Evolutionary conservation across 1,284 basidiomycete species (phyloP).

Genomic region (Neolentinus lepideus): DNA sequence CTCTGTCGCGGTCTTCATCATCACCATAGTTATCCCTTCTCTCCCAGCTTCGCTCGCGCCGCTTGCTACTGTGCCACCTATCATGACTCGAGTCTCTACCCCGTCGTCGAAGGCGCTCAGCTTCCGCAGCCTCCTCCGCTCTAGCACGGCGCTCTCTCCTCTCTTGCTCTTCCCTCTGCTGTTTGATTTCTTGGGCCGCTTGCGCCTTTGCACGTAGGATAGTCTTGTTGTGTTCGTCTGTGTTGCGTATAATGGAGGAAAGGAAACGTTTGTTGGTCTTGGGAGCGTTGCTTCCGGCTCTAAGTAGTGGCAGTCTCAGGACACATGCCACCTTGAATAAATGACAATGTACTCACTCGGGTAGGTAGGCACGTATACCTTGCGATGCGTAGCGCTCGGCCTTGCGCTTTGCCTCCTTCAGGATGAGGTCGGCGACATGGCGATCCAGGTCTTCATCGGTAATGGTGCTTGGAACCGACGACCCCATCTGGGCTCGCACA

Average conservation of each 20-base stretch:
- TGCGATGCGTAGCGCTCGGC: conserved; percentile 64
- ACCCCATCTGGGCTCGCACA: conserved; percentile 75
- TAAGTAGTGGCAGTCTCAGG: conserved; percentile 25
- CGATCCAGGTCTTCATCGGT: conserved; percentile 82
- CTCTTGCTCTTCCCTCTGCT: conserved; percentile 56
- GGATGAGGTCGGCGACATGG: conserved; percentile 82
- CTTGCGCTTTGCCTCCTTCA: conserved; percentile 87
- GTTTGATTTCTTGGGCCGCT: conserved; percentile 66
- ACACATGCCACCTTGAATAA: conserved; percentile 7
- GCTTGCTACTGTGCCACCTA: conserved; percentile 18
- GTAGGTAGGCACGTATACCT: conserved; percentile 65
- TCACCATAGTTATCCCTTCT: conserved; percentile 35
- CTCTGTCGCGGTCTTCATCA: conserved; percentile 35
- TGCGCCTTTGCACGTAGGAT: conserved; percentile 71
- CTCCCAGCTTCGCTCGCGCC: conserved; percentile 29
- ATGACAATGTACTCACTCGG: conserved; percentile 19
- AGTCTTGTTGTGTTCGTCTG: conserved; percentile 88
- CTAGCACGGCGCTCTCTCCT: conserved; percentile 49
- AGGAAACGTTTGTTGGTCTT: conserved; percentile 91
- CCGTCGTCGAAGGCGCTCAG: conserved; percentile 45
- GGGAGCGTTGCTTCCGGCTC: conserved; percentile 63
- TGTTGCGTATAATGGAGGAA: conserved; percentile 80
- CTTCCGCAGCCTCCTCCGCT: conserved; percentile 64
- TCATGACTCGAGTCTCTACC: conserved; percentile 26
- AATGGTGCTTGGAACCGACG: conserved; percentile 54